Conservation (phyloP, 169 alveolate species). For the Plasmodium adleri region DNA sequence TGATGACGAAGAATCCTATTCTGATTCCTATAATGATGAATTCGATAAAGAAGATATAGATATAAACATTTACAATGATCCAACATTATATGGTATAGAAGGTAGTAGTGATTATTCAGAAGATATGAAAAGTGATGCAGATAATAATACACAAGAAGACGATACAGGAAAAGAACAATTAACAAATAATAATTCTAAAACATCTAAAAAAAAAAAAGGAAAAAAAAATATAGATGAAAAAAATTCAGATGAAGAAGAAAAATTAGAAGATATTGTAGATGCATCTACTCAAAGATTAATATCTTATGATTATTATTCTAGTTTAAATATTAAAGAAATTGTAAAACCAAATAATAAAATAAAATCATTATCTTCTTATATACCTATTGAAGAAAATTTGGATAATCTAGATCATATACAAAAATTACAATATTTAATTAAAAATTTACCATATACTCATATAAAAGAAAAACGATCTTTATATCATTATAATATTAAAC, state of each 20-base stretch:
- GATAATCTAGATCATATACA: conserved; percentile 54
- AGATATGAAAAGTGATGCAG: conserved; percentile 51
- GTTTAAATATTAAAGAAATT: conserved; percentile 54
- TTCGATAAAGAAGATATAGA: conserved; percentile 43
- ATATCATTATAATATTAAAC: conserved; percentile 63
- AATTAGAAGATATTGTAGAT: conserved; percentile 53
- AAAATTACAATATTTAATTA: conserved; percentile 53
- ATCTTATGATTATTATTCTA: conserved; percentile 67
- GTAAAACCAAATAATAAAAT: conserved; percentile 63
- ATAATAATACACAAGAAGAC: conserved; percentile 45
- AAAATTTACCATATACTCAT: conserved; percentile 61
- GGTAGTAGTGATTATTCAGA: conserved; percentile 75
- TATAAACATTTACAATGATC: conserved; percentile 54
- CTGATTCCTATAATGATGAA: conserved; percentile 28
- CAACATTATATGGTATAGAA: conserved; percentile 64
- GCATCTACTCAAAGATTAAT: conserved; percentile 48
- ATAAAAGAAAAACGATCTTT: conserved; percentile 61
- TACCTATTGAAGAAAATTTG: conserved; percentile 57
- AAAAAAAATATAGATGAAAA: conserved; percentile 33
- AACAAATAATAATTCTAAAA: background rate
- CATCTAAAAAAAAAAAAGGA: background rate
- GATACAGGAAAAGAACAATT: conserved; percentile 24
- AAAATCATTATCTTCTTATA: conserved; percentile 48
- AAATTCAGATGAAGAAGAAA: conserved; percentile 26
- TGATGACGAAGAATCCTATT: background rate